These are phyloP conservation scores for Miscanthus lutarioriparius DNA, from an alignment of 176 grass and related monocot genomes.

Conservation along the genomic window DNA sequence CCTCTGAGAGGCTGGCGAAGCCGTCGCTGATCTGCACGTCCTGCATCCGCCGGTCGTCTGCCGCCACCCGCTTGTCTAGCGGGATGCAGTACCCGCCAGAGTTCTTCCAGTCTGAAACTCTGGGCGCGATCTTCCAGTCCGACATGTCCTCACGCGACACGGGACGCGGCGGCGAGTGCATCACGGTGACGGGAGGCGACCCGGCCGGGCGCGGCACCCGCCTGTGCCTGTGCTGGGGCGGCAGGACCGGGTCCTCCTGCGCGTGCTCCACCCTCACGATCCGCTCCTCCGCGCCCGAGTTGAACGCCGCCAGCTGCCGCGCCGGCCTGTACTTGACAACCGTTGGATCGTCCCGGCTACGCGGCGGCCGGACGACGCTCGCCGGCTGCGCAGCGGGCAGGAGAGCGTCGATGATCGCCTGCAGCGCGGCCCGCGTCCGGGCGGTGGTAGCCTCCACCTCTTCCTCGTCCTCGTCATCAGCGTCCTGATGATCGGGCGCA, in stretches of 20 bases:
- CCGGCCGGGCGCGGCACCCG: conserved; percentile 13
- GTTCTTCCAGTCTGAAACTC: conserved; percentile 54
- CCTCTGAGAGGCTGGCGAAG: conserved; percentile 38
- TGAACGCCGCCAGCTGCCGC: conserved; percentile 44
- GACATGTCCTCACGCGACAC: conserved; percentile 17
- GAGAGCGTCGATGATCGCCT: conserved; percentile 33
- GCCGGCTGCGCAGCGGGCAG: conserved; percentile 38
- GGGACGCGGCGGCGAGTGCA: conserved; percentile 42
- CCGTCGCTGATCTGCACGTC: conserved; percentile 34
- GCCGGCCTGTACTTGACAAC: conserved; percentile 58
- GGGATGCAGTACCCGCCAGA: conserved; percentile 39
- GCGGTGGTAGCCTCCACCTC: conserved; percentile 30
- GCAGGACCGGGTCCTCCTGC: conserved; percentile 27
- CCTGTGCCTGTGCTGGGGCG: conserved; percentile 41
- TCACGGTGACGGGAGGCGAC: conserved; percentile 26
- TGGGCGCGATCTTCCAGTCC: conserved; percentile 49
- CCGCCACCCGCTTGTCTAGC: conserved; percentile 47
- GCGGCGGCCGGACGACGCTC: conserved; percentile 2
- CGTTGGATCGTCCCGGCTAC: conserved; percentile 27
- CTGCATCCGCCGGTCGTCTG: conserved; percentile 33
- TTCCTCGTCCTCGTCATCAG: neutral
- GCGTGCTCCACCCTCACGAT: conserved; percentile 27
- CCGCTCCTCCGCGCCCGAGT: conserved; percentile 34
- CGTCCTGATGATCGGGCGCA: neutral
- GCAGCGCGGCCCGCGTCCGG: conserved; percentile 37